Conservation (phyloP, 495 filamentous ascomycete genomes). For the Viridothelium virens region DNA sequence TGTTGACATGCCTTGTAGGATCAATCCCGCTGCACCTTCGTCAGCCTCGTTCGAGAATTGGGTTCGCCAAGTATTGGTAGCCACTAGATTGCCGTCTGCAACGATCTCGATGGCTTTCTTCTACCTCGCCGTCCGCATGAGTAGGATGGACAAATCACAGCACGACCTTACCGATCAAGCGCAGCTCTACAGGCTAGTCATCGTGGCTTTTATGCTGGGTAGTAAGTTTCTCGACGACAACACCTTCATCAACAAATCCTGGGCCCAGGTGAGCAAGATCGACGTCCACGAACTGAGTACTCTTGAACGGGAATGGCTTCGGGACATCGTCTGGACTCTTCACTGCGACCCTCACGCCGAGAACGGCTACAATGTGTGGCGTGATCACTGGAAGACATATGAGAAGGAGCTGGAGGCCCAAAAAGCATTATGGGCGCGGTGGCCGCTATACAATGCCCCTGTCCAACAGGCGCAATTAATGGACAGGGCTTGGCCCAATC, state of each 20-base stretch:
- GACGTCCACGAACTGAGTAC: conserved; percentile 77
- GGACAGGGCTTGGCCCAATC: conserved; percentile 30
- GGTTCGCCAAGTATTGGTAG: conserved; percentile 86
- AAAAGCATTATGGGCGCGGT: too few relatives aligned
- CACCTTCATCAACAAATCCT: conserved; percentile 98
- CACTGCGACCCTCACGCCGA: conserved; percentile 78
- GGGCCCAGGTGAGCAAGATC: conserved; percentile 96
- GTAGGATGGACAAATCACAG: conserved; percentile 55
- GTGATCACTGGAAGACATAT: conserved; percentile 65
- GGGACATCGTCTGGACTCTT: conserved; percentile 74
- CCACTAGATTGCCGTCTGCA: conserved; percentile 87
- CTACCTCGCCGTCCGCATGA: conserved; percentile 78
- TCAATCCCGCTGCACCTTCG: conserved; percentile 58
- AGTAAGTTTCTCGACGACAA: conserved; percentile 99
- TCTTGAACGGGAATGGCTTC: conserved; percentile 87
- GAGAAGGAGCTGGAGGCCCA: conserved; percentile 44
- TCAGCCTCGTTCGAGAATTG: conserved; percentile 86
- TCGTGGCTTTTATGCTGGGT: conserved; percentile 76
- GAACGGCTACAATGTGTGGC: conserved; percentile 77
- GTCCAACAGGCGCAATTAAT: too few relatives aligned
- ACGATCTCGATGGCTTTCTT: conserved; percentile 90
- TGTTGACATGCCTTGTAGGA: conserved; percentile 70
- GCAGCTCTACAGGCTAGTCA: conserved; percentile 85
- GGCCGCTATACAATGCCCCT: too few relatives aligned
- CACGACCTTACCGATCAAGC: conserved; percentile 54